Percentiles rank a stretch among this genome's conserved stretches.
These are phyloP conservation scores for Talaromyces rugulosus DNA, from an alignment of 2,329 filamentous ascomycete species.

Conservation along the genomic window DNA sequence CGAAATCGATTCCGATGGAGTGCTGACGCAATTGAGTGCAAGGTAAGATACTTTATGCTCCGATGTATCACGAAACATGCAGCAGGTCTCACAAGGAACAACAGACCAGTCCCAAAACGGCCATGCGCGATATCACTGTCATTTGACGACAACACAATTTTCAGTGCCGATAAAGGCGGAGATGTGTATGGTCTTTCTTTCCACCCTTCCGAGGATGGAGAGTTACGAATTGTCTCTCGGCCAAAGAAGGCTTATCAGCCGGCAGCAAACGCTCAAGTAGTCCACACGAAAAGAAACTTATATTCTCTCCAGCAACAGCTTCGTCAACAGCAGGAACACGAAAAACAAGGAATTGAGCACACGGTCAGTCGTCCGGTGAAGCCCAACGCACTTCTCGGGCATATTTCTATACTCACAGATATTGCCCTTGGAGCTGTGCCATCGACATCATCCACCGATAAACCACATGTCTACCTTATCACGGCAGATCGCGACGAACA, in stretches of 20 bases:
- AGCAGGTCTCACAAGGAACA: background rate
- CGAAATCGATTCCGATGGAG: slow-evolving; percentile 58
- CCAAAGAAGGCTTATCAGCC: slow-evolving; percentile 43
- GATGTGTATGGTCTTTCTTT: slow-evolving; percentile 90
- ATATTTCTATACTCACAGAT: slow-evolving; percentile 91
- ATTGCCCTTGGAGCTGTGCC: slow-evolving; percentile 54
- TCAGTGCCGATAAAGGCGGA: slow-evolving; percentile 92
- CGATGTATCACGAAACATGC: background rate
- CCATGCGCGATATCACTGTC: slow-evolving; percentile 72
- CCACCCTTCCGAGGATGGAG: slow-evolving; percentile 35
- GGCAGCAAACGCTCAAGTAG: slow-evolving; percentile 55
- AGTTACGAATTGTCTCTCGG: slow-evolving; percentile 5
- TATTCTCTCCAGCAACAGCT: slow-evolving; percentile 55
- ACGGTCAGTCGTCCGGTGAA: slow-evolving; percentile 58
- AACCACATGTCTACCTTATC: slow-evolving; percentile 56
- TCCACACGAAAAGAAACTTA: slow-evolving; percentile 59
- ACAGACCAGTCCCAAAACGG: slow-evolving; percentile 80
- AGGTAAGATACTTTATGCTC: slow-evolving; percentile 51
- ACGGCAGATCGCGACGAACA: slow-evolving; percentile 73
- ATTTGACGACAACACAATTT: slow-evolving; percentile 65
- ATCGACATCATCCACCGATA: slow-evolving; percentile 43
- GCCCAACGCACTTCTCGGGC: slow-evolving; percentile 75
- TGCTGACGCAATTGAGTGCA: slow-evolving; percentile 64
- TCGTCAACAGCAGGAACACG: slow-evolving; percentile 40
- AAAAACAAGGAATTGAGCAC: slow-evolving; percentile 17